Base-by-base conservation (phyloP, 805 yeast genomes). In the Candida caryicola region DNA sequence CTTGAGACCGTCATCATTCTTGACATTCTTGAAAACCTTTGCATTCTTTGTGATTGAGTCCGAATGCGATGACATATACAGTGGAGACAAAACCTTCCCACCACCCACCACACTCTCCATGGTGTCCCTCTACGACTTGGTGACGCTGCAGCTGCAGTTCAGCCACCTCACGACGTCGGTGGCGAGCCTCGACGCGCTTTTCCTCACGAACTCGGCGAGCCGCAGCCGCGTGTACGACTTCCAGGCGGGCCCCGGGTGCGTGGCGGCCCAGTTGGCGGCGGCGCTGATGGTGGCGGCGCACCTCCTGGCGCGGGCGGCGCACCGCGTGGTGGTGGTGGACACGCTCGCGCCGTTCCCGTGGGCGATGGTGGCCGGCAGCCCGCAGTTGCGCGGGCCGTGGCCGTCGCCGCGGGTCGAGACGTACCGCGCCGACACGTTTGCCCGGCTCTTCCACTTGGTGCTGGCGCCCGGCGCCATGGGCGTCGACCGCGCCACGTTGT, bases 241-340 rank as follows among this genome's bases (percentile, higher is more conserved):
- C 42, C 72, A 66, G 45, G 42, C 62, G 2, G 62, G 64, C n/a
- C 70, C 73, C 3, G 55, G 57, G 3, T 51, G 57, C 42, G 31
- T 38, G 10, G 58, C 52, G 0, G 35, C 50, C 29, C 50, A 48
- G 33, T 43, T 51, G 4, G 43, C 62, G 17, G 36, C 54, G 9
- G 45, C 49, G 15, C 48, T 54, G n/a, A 31, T 64, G 8, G 47
- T 65, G 5, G 47, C 51, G 7, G 53, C 62, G 9, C 71, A 67
- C 40, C 49, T 67, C 17, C 28, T 29, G 6, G 37, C 51, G 6
- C 30, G 44, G 2, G 29, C 12, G 2, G 33, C 41, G 13, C 41
- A 46, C 14, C 21, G 29, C n/a, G 64, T 62, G 12, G 46, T 62
- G 15, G 47, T 67, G 6, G 40, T 67, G 1, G 67, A 66, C 29